These are phyloP conservation scores for Alternaria metachromatica DNA, from an alignment of 2,329 filamentous ascomycete species.

Conservation along the genomic window DNA sequence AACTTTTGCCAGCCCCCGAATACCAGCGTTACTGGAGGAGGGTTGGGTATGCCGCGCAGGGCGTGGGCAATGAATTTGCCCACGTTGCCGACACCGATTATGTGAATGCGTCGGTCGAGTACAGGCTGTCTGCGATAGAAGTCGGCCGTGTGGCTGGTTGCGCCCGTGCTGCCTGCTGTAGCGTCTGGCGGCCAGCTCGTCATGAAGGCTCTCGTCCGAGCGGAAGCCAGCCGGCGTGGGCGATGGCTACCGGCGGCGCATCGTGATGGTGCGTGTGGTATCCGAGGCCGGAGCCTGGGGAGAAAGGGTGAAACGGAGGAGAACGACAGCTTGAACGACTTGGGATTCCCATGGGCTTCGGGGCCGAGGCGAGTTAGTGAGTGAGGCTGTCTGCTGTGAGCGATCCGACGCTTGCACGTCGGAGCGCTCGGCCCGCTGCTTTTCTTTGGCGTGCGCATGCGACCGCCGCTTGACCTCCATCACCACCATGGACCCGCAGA, in stretches of 20 bases:
- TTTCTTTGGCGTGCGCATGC: slow-evolving; percentile 20
- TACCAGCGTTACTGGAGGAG: slow-evolving; percentile 81
- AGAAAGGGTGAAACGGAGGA: slow-evolving; percentile 45
- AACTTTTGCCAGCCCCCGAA: slow-evolving; percentile 64
- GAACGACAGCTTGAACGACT: slow-evolving; percentile 54
- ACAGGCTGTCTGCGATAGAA: slow-evolving; percentile 43
- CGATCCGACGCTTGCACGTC: slow-evolving; percentile 2
- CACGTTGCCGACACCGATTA: slow-evolving; percentile 82
- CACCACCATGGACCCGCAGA: slow-evolving; percentile 58
- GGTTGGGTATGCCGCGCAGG: slow-evolving; percentile 65
- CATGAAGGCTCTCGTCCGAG: slow-evolving; percentile 27
- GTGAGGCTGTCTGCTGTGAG: slow-evolving; percentile 16
- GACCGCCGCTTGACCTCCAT: not conserved
- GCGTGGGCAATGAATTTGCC: slow-evolving; percentile 80
- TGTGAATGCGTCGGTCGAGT: slow-evolving; percentile 56
- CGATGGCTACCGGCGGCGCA: slow-evolving; percentile 53
- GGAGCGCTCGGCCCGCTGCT: slow-evolving; percentile 34
- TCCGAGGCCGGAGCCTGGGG: slow-evolving; percentile 56
- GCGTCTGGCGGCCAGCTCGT: slow-evolving; percentile 28
- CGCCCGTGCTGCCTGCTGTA: slow-evolving; percentile 18
- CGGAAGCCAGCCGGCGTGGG: slow-evolving; percentile 53
- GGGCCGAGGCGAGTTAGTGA: slow-evolving; percentile 10
- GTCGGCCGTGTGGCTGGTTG: slow-evolving; percentile 29
- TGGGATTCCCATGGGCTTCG: slow-evolving; percentile 18
- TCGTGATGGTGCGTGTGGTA: slow-evolving; percentile 48